Evolutionary conservation across 352 stramenopile genomes (phyloP).

Genomic region (Bremia lactucae): DNA sequence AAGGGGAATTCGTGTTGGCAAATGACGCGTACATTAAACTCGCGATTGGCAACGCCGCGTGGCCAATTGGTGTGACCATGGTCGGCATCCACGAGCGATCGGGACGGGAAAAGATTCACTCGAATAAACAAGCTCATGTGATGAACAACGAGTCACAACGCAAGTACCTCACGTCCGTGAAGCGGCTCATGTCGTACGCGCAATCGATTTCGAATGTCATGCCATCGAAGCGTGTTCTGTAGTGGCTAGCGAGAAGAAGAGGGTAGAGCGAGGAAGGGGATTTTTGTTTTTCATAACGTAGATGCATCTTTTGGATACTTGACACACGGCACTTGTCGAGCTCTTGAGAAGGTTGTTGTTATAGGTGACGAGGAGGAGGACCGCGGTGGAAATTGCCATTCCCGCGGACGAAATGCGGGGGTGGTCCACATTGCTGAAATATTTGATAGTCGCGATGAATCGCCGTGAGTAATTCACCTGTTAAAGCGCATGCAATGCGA

Average conservation of each 20-base stretch:
- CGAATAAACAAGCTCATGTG: slow-evolving; percentile 97
- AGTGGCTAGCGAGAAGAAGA: not conserved
- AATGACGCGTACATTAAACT: slow-evolving; percentile 97
- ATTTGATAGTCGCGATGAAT: slow-evolving; percentile 75
- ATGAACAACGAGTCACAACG: slow-evolving; percentile 98
- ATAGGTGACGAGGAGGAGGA: slow-evolving; percentile 14
- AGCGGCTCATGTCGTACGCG: slow-evolving; percentile 95
- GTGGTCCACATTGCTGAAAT: slow-evolving; percentile 28
- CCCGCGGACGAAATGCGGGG: slow-evolving; percentile 14
- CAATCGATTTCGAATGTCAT: slow-evolving; percentile 84
- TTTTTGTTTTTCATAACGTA: no score
- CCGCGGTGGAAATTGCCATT: slow-evolving; percentile 17
- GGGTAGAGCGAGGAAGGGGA: no score
- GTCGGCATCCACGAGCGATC: slow-evolving; percentile 96
- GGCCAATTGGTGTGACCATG: slow-evolving; percentile 99
- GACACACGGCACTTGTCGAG: slow-evolving; percentile 7
- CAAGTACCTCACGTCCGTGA: slow-evolving; percentile 98
- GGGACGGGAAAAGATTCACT: slow-evolving; percentile 92
- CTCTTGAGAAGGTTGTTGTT: slow-evolving; percentile 8
- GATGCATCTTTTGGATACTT: not conserved
- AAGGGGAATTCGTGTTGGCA: slow-evolving; percentile 90
- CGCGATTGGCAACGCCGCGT: slow-evolving; percentile 95
- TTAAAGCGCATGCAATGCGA: slow-evolving; percentile 59
- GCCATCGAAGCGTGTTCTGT: slow-evolving; percentile 81
- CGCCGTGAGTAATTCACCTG: slow-evolving; percentile 45